These are phyloP conservation scores for Agastache rugosa DNA, from an alignment of 257 asterid species.

Conservation along the genomic window DNA sequence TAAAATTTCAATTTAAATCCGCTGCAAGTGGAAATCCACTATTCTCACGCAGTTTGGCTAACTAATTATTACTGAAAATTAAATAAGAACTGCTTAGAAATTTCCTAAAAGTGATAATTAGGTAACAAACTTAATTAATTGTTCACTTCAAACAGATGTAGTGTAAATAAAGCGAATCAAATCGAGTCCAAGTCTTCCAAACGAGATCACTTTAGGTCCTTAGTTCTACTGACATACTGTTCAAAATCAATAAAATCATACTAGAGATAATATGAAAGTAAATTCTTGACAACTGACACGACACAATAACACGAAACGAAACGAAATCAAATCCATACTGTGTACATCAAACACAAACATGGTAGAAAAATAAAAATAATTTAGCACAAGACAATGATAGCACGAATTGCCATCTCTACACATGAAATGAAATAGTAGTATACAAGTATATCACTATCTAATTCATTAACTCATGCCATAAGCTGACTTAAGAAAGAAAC, in stretches of 20 bases:
- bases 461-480: not conserved
- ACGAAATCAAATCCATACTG: too few relatives aligned
- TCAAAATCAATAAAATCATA: not conserved
- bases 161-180: not conserved
- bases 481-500: not conserved
- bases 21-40: not conserved
- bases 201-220: not conserved
- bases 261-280: not conserved
- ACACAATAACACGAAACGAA: not conserved
- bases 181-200: slow-evolving; percentile 11
- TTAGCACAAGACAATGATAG: not conserved
- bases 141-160: not conserved
- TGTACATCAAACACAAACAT: not conserved
- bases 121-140: not conserved
- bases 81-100: not conserved
- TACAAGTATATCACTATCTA: not conserved
- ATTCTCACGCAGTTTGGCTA: not conserved
- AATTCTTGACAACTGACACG: not conserved
- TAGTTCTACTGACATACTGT: not conserved
- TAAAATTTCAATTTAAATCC: not conserved
- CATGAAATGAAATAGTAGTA: not conserved
- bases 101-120: not conserved
- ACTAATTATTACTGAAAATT: not conserved
- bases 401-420: not conserved
- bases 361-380: not conserved